These are phyloP conservation scores for Zymoseptoria tritici DNA, from an alignment of 2,329 filamentous ascomycete genomes.

Conservation along the genomic window DNA sequence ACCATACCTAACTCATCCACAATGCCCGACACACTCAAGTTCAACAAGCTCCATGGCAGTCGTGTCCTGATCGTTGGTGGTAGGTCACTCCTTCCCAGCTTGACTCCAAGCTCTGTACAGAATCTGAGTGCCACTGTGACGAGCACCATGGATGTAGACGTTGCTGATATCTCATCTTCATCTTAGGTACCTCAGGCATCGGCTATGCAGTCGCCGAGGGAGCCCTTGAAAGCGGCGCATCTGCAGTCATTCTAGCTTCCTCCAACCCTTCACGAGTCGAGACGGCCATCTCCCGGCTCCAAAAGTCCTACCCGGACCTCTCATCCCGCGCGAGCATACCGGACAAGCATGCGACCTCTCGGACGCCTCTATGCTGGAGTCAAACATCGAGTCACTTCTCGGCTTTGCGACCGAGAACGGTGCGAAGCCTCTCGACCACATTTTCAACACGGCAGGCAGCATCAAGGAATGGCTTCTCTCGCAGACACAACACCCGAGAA, in stretches of 20 bases:
- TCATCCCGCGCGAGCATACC: not conserved
- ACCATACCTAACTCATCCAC: not conserved
- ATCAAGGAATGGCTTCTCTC: slow-evolving; percentile 9
- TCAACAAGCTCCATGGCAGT: not conserved
- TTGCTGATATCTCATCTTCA: not conserved
- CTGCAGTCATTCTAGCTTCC: not conserved
- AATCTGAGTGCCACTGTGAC: too few relatives aligned
- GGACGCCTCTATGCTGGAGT: slow-evolving; percentile 34
- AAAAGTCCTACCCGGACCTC: not conserved
- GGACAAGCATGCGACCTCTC: slow-evolving; percentile 41
- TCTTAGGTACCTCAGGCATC: not conserved
- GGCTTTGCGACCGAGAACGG: slow-evolving; percentile 17
- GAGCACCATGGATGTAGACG: not conserved
- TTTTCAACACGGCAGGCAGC: slow-evolving; percentile 47
- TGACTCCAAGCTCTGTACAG: not conserved
- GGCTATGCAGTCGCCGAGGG: not conserved
- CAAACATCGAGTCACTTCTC: slow-evolving; percentile 38
- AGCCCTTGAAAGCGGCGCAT: not conserved
- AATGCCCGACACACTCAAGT: not conserved
- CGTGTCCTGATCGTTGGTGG: not conserved
- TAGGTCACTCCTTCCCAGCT: not conserved
- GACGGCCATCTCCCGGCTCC: not conserved
- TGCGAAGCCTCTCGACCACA: slow-evolving; percentile 41
- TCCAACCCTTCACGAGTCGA: not conserved
- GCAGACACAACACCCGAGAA: slow-evolving; percentile 1